phyloP scores from a whole-genome alignment of 192 early-diverging fungal species.

The Coemansia sp. region DNA sequence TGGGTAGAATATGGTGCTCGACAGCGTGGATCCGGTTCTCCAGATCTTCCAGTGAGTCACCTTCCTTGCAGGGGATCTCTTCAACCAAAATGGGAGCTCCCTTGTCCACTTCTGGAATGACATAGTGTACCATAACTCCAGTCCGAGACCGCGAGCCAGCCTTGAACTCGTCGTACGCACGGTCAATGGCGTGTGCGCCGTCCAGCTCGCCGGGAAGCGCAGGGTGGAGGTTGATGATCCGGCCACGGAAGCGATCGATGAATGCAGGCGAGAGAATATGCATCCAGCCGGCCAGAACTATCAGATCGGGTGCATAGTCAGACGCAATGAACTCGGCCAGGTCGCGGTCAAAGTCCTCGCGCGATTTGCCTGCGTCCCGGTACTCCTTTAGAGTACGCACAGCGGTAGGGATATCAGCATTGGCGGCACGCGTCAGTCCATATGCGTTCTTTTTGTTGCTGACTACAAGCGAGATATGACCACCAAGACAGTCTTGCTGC shows the following conservation, averaged over 20 bases:
- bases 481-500: conserved; percentile 52
- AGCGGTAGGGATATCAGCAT: conserved; percentile 81
- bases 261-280: conserved; percentile 92
- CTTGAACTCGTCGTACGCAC: conserved; percentile 86
- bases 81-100: conserved; percentile 84
- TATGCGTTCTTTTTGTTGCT: conserved; percentile 84
- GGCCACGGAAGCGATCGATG: conserved; percentile 65
- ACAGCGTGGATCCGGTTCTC: conserved; percentile 86
- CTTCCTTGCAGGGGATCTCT: conserved; percentile 72
- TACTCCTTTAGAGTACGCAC: conserved; percentile 81
- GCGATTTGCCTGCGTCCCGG: conserved; percentile 76
- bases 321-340: conserved; percentile 68
- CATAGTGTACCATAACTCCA: conserved; percentile 91
- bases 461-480: conserved; percentile 81
- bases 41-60: conserved; percentile 77
- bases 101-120: conserved; percentile 93
- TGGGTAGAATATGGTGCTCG: conserved; percentile 87
- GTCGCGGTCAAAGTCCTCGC: conserved; percentile 86
- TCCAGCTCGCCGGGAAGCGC: conserved; percentile 95
- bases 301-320: conserved; percentile 69
- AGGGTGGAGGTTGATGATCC: conserved; percentile 95
- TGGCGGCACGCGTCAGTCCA: conserved; percentile 83
- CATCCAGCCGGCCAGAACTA: conserved; percentile 98
- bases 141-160: conserved; percentile 71
- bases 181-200: conserved; percentile 93